Evolutionary conservation across 1,284 basidiomycete species (phyloP).

Genomic region (Caloboletus firmus): DNA sequence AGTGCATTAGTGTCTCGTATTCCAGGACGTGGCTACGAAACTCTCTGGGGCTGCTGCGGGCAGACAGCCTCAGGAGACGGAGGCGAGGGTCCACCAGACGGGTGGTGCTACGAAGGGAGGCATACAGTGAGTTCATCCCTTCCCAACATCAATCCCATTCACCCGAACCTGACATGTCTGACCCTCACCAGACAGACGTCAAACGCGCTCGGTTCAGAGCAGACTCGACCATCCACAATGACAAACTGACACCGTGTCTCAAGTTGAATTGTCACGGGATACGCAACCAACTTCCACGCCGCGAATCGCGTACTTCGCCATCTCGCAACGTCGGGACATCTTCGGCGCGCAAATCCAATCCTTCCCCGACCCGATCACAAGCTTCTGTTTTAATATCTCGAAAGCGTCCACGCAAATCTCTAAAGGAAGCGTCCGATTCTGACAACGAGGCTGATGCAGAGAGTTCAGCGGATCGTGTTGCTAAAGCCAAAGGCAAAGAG

Average conservation of each 20-base stretch:
- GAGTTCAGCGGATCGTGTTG: background rate
- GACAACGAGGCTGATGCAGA: constrained; percentile 24
- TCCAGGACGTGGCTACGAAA: constrained; percentile 45
- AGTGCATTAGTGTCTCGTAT: constrained; percentile 51
- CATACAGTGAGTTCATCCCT: constrained; percentile 57
- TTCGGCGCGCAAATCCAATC: constrained; percentile 24
- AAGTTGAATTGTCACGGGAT: constrained; percentile 51
- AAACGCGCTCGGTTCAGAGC: constrained; percentile 76
- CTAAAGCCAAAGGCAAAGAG: constrained; percentile 13
- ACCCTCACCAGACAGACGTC: constrained; percentile 52
- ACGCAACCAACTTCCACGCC: constrained; percentile 36
- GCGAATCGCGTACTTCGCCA: constrained; percentile 6
- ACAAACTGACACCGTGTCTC: constrained; percentile 64
- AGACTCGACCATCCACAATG: constrained; percentile 65
- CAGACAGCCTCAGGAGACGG: constrained; percentile 69
- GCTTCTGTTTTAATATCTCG: constrained; percentile 16
- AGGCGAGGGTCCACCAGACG: constrained; percentile 76
- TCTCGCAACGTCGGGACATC: constrained; percentile 6
- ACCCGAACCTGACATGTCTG: background rate
- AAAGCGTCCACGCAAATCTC: constrained; percentile 28
- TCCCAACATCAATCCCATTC: background rate
- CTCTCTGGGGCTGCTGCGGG: constrained; percentile 69
- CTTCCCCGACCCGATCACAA: constrained; percentile 29
- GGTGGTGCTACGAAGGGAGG: constrained; percentile 79
- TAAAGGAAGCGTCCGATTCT: constrained; percentile 24